Percentiles rank a stretch among this genome's conserved stretches.
These are phyloP conservation scores for Citrus maxima DNA, from an alignment of 345 rosid species.

Conservation along the genomic window DNA sequence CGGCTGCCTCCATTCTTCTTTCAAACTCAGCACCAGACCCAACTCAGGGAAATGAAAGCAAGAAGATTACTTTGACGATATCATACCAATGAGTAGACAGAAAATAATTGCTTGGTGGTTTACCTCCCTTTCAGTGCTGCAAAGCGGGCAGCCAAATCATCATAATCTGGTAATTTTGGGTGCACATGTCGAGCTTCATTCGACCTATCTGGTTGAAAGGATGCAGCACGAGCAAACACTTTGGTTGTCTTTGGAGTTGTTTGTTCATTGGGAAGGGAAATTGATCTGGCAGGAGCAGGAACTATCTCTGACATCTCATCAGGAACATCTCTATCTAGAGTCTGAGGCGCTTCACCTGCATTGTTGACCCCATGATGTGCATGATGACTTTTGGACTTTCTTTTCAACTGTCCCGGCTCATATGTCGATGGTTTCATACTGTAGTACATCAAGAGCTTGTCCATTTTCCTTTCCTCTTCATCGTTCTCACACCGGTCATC, in stretches of 20 bases:
- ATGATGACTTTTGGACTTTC: slow-evolving; percentile 54
- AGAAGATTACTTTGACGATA: neutral
- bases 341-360: slow-evolving; percentile 25
- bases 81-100: neutral
- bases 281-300: slow-evolving; percentile 53
- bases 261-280: slow-evolving; percentile 67
- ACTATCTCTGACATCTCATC: slow-evolving; percentile 34
- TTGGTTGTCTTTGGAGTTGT: slow-evolving; percentile 39
- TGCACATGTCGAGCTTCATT: slow-evolving; percentile 76
- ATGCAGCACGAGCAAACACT: slow-evolving; percentile 57
- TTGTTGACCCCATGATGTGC: slow-evolving; percentile 25
- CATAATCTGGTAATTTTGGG: slow-evolving; percentile 92
- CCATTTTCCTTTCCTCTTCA: slow-evolving; percentile 81
- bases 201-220: slow-evolving; percentile 75
- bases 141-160: slow-evolving; percentile 85
- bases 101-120: neutral
- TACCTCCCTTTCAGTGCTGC: slow-evolving; percentile 81
- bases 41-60: slow-evolving; percentile 6
- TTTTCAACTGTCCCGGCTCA: slow-evolving; percentile 42
- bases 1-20: neutral
- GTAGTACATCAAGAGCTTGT: slow-evolving; percentile 82
- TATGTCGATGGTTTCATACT: slow-evolving; percentile 66
- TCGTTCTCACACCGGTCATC: slow-evolving; percentile 52
- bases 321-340: slow-evolving; percentile 16
- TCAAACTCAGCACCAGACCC: neutral